Base-by-base conservation (phyloP, 202 grass and related monocot species). In the Eragrostis tef region DNA sequence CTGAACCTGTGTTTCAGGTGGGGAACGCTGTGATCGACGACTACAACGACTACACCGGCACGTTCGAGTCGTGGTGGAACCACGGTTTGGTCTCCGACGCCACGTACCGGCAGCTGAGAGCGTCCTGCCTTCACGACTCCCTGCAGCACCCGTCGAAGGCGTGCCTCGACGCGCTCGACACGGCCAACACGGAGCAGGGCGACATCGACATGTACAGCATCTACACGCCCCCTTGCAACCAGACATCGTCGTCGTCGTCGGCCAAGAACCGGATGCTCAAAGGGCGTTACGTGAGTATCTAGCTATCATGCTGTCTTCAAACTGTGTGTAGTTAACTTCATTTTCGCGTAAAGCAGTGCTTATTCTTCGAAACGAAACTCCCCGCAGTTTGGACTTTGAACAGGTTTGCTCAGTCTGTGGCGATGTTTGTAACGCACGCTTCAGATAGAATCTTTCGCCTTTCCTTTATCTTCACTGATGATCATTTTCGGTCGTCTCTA, bases 11-110 rank as follows among this genome's bases (percentile, higher is more conserved):
- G n/a, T 48, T 71, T 1, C 13, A 95, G 90, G 93, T 97, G 0
- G 94, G 91, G 4, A 97, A 97, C 78, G 94, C 53, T 0, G 68
- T 94, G 17, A 92, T 26, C 17, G 86, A 97, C 36, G 89, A 97
- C 72, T 81, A 97, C 65, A 65, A 92, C 34, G 91, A 94, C 71
- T 81, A 73, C 26, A 47, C 72, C 3, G 91, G 91, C 15, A 83
- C 80, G 19, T 92, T 94, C 25, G 87, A 97, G 83, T 90, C 67
- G 51, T 94, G 91, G 94, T 94, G 94, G 91, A 92, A 85, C 77
- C 91, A 97, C 67, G 94, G 94, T 20, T 61, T 97, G 3, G 74
- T 97, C 71, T 92, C 94, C 46, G 91, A 94, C 41, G 77, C 71
- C 13, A 97, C 89, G 24, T 90, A 92, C 80, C 77, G 69, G 25